Conservation (phyloP, 768 basidiomycete genomes). For the Strobilomyces dryophilus region DNA sequence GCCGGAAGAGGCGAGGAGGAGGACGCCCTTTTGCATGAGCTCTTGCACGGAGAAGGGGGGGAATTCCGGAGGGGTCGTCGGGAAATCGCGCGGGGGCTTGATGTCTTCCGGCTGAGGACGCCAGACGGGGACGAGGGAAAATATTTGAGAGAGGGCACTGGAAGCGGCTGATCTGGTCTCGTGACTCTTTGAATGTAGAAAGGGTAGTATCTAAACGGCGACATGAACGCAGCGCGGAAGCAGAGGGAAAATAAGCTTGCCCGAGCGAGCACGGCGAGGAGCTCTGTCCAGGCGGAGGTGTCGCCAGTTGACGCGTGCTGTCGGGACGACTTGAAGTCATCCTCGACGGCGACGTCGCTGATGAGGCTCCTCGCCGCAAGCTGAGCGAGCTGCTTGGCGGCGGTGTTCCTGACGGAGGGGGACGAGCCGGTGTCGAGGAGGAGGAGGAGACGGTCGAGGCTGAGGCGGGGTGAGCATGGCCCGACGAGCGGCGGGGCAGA, state of each 20-base stretch:
- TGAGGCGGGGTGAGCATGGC: slow-evolving; percentile 27
- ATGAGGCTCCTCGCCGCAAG: slow-evolving; percentile 84
- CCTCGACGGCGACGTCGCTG: slow-evolving; percentile 76
- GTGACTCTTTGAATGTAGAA: slow-evolving; percentile 84
- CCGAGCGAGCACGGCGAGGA: slow-evolving; percentile 86
- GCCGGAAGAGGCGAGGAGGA: slow-evolving; percentile 88
- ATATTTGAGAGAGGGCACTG: slow-evolving; percentile 83
- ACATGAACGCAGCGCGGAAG: not conserved
- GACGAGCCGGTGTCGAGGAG: slow-evolving; percentile 95
- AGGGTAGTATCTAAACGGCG: slow-evolving; percentile 72
- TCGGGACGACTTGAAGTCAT: slow-evolving; percentile 61
- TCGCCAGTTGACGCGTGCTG: slow-evolving; percentile 59
- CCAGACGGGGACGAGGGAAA: slow-evolving; percentile 80
- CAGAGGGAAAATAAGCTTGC: slow-evolving; percentile 38
- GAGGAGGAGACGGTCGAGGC: slow-evolving; percentile 95
- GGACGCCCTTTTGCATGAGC: slow-evolving; percentile 68
- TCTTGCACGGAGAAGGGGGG: slow-evolving; percentile 74
- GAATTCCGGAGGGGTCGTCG: slow-evolving; percentile 48
- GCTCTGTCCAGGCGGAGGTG: slow-evolving; percentile 81
- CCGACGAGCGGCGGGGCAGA: slow-evolving; percentile 1
- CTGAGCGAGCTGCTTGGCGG: slow-evolving; percentile 93
- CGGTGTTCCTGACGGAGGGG: slow-evolving; percentile 84
- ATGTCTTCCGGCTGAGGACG: slow-evolving; percentile 33
- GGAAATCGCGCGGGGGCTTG: slow-evolving; percentile 25
- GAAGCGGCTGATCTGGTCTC: slow-evolving; percentile 92